Evolutionary conservation across 176 grass and related monocot genomes (phyloP).

Genomic region (Stipa capillata): DNA sequence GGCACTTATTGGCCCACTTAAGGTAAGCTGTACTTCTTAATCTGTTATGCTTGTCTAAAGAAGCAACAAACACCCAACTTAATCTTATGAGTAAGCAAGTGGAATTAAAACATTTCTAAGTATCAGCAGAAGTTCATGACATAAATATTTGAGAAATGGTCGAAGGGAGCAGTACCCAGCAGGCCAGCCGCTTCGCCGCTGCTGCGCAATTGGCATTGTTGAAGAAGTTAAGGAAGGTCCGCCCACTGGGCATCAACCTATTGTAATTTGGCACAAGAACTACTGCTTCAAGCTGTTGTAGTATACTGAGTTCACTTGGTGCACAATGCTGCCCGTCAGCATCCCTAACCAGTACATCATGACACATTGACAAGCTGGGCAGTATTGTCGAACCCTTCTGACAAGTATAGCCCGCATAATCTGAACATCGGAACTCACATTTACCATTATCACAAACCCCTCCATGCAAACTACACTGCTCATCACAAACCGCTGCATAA

Average conservation of each 20-base stretch:
- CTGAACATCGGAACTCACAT: conserved; percentile 97
- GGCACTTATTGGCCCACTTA: not conserved
- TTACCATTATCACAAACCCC: conserved; percentile 97
- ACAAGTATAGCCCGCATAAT: conserved; percentile 98
- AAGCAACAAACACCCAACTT: not conserved
- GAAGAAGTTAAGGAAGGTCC: conserved; percentile 81
- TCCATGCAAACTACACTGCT: conserved; percentile 99
- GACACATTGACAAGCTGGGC: conserved; percentile 80
- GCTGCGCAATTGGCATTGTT: conserved; percentile 91
- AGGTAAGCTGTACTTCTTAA: not conserved
- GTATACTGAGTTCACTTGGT: conserved; percentile 85
- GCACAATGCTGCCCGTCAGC: conserved; percentile 87
- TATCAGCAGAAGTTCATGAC: not conserved
- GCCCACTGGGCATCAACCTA: conserved; percentile 85
- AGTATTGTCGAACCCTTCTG: conserved; percentile 88
- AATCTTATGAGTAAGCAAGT: not conserved
- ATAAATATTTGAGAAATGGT: not conserved
- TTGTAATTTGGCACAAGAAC: conserved; percentile 97
- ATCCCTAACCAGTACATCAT: conserved; percentile 86
- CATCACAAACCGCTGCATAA: conserved; percentile 87
- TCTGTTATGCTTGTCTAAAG: not conserved
- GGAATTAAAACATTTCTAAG: not conserved
- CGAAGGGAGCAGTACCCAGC: conserved; percentile 67
- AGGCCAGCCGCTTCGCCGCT: conserved; percentile 88
- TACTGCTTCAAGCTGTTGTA: conserved; percentile 91